Conservation (phyloP, 2,329 filamentous ascomycete genomes). For the Chaetothyriales sp. region DNA sequence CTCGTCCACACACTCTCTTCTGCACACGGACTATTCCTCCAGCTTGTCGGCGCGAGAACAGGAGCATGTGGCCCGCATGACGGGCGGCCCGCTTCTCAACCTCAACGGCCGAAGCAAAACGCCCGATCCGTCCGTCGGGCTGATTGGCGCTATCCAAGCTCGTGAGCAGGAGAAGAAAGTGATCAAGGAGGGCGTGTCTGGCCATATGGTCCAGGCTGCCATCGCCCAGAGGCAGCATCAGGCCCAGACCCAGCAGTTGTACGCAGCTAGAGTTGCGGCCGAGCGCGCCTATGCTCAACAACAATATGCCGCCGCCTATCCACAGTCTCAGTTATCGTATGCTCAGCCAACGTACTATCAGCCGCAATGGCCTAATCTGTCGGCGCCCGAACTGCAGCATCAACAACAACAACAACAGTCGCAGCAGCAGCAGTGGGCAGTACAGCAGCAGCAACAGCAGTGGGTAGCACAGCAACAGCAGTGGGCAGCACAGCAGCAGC, state of each 20-base stretch:
- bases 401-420: conserved; percentile 4
- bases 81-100: conserved; percentile 61
- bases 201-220: conserved; percentile 58
- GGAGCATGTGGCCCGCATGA: conserved; percentile 72
- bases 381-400: conserved; percentile 1
- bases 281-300: conserved; percentile 5
- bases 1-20: conserved; percentile 10
- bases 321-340: conserved; percentile 1
- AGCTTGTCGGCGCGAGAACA: conserved; percentile 76
- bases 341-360: background rate
- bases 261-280: background rate
- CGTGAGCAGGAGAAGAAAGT: conserved; percentile 65
- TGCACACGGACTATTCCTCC: conserved; percentile 33
- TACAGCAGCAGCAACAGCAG: conserved; percentile 3
- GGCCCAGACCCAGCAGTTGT: conserved; percentile 20
- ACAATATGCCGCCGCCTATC: conserved; percentile 4
- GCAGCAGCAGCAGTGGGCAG: conserved; percentile 1
- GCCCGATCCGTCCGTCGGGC: conserved; percentile 40
- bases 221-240: conserved; percentile 51
- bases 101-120: conserved; percentile 43
- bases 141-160: conserved; percentile 67
- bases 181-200: conserved; percentile 55
- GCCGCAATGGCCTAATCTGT: background rate
- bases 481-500: background rate
- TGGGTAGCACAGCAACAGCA: background rate